These are phyloP conservation scores for Typha latifolia DNA, from an alignment of 176 grass and related monocot species.

Conservation along the genomic window DNA sequence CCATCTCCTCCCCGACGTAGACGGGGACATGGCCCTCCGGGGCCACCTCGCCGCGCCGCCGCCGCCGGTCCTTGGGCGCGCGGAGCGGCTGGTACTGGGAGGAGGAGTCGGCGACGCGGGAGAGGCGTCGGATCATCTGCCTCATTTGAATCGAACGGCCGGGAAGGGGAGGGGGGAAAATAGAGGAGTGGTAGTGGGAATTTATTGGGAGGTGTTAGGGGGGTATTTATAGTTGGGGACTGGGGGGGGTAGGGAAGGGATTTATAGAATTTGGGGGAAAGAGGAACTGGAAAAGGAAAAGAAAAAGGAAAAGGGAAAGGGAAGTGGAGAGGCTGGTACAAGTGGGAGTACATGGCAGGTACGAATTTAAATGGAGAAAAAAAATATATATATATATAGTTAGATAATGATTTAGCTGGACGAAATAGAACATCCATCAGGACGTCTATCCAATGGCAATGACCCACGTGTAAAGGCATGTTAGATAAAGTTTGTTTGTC, in stretches of 20 bases:
- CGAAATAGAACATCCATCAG: not conserved
- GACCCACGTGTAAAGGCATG: not conserved
- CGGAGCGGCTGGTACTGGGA: not conserved
- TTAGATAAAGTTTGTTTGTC: too few relatives aligned
- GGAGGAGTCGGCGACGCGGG: slow-evolving; percentile 49
- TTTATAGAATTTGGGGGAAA: not conserved
- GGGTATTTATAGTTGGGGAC: not conserved
- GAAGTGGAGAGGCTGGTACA: slow-evolving; percentile 26
- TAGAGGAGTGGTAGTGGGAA: not conserved
- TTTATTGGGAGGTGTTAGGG: not conserved
- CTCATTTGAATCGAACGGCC: slow-evolving; percentile 16
- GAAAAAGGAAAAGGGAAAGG: not conserved
- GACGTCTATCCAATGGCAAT: not conserved
- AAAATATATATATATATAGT: not conserved
- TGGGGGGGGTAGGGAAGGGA: not conserved
- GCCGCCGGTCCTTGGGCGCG: not conserved
- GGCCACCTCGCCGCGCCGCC: slow-evolving; percentile 5
- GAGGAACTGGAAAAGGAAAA: not conserved
- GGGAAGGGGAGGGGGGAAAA: not conserved
- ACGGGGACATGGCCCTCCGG: slow-evolving; percentile 72
- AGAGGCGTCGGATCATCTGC: slow-evolving; percentile 57
- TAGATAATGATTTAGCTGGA: not conserved
- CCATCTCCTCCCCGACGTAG: slow-evolving; percentile 53
- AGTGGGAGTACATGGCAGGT: slow-evolving; percentile 47
- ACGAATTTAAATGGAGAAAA: slow-evolving; percentile 22